Evolutionary conservation across 2,329 filamentous ascomycete genomes (phyloP).

Genomic region (Hymenoscyphus linearis): DNA sequence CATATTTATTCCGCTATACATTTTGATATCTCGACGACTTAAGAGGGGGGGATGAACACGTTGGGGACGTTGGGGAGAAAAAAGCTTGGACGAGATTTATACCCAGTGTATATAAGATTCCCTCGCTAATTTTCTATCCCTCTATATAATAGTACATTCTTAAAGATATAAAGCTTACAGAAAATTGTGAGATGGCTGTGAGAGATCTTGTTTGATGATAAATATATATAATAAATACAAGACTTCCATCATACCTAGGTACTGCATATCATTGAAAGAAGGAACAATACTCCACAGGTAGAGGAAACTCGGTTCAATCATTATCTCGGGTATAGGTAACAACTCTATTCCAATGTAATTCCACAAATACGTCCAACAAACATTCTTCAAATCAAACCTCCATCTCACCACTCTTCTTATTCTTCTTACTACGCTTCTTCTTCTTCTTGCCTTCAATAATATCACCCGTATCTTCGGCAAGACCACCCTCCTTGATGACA

Average conservation of each 20-base stretch:
- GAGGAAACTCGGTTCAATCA: background rate
- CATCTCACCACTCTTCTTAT: constrained; percentile 18
- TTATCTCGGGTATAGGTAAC: background rate
- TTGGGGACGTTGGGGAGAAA: too few relatives aligned
- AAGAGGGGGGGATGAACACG: background rate
- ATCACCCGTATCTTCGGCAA: constrained; percentile 26
- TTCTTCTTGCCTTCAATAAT: constrained; percentile 40
- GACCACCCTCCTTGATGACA: constrained; percentile 24
- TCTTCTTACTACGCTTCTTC: constrained; percentile 47
- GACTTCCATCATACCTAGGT: too few relatives aligned
- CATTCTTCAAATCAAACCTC: background rate
- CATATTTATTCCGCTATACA: too few relatives aligned
- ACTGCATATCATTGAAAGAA: too few relatives aligned
- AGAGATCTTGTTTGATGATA: too few relatives aligned
- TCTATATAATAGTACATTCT: too few relatives aligned
- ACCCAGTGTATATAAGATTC: background rate
- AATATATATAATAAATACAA: too few relatives aligned
- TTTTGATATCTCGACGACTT: background rate
- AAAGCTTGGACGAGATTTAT: background rate
- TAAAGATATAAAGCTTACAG: too few relatives aligned
- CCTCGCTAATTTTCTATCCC: too few relatives aligned
- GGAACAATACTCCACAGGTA: background rate
- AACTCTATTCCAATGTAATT: background rate
- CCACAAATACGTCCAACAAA: background rate
- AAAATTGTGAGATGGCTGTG: too few relatives aligned